Evolutionary conservation across 768 basidiomycete genomes (phyloP).

Genomic region (Termitomyces sp.): DNA sequence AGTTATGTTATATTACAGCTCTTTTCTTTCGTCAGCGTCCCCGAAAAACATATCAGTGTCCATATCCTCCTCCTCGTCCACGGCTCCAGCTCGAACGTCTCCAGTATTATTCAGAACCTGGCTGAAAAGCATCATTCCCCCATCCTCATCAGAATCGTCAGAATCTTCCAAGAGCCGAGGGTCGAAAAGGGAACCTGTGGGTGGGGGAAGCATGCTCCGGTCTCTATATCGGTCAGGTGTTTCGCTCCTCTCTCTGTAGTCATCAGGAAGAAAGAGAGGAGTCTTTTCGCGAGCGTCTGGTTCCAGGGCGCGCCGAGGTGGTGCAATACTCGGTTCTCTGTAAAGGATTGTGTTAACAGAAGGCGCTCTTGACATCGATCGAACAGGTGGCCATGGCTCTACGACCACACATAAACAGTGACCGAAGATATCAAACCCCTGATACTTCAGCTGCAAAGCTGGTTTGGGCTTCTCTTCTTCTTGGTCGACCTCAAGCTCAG

Average conservation of each 20-base stretch:
- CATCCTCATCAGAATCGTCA: constrained; percentile 30
- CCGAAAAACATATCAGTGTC: constrained; percentile 72
- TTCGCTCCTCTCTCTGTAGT: constrained; percentile 29
- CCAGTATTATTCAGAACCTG: constrained; percentile 59
- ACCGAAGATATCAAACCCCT: constrained; percentile 65
- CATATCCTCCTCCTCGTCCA: constrained; percentile 71
- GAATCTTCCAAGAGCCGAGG: constrained; percentile 24
- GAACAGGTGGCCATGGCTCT: constrained; percentile 69
- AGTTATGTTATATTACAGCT: constrained; percentile 34
- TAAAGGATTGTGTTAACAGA: constrained; percentile 14
- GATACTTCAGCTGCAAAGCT: constrained; percentile 55
- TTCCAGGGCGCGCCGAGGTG: constrained; percentile 21
- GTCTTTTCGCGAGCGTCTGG: constrained; percentile 35
- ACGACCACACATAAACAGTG: constrained; percentile 78
- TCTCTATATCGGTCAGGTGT: constrained; percentile 29
- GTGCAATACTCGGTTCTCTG: constrained; percentile 27
- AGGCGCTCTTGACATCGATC: constrained; percentile 24
- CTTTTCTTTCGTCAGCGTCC: constrained; percentile 74
- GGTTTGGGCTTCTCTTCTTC: constrained; percentile 79
- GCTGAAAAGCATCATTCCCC: constrained; percentile 70
- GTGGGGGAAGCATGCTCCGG: constrained; percentile 5
- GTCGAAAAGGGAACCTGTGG: constrained; percentile 21
- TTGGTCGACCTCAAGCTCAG: constrained; percentile 45
- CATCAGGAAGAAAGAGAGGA: constrained; percentile 74
- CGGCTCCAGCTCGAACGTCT: constrained; percentile 49